Conservation (phyloP, 805 yeast species). For the Blastobotrys chiropterorum region DNA sequence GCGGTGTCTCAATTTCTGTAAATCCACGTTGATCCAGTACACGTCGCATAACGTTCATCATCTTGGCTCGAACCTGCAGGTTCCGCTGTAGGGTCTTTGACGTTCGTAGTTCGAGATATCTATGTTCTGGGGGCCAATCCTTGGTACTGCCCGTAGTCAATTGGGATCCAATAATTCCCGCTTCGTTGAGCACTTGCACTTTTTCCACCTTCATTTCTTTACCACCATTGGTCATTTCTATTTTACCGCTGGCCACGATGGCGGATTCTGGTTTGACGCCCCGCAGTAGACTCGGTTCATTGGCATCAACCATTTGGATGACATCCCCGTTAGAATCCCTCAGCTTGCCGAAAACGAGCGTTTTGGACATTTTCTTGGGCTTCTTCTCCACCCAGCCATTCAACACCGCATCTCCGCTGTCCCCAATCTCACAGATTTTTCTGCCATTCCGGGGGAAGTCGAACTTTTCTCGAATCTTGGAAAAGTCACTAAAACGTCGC, state of each 20-base stretch:
- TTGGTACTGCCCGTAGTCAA: conserved; percentile 52
- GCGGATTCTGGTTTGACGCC: conserved; percentile 67
- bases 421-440: neutral
- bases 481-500: neutral
- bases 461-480: neutral
- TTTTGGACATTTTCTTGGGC: conserved; percentile 63
- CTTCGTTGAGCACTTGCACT: conserved; percentile 53
- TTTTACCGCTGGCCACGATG: conserved; percentile 55
- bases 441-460: neutral
- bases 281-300: conserved; percentile 38
- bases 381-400: conserved; percentile 82
- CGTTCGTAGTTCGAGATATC: conserved; percentile 73
- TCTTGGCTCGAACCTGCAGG: conserved; percentile 31
- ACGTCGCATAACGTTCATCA: conserved; percentile 32
- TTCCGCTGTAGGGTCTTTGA: conserved; percentile 23
- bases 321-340: conserved; percentile 67
- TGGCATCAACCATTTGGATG: conserved; percentile 49
- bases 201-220: conserved; percentile 49
- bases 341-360: conserved; percentile 62
- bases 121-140: conserved; percentile 68
- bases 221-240: conserved; percentile 33
- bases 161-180: conserved; percentile 63
- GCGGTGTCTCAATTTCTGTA: conserved; percentile 86
- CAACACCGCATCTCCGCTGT: conserved; percentile 28
- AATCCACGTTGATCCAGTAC: conserved; percentile 42